Evolutionary conservation across 768 basidiomycete species (phyloP), one percentile per base, ranked within the genome.

Genomic region (Lactarius tabidus): DNA sequence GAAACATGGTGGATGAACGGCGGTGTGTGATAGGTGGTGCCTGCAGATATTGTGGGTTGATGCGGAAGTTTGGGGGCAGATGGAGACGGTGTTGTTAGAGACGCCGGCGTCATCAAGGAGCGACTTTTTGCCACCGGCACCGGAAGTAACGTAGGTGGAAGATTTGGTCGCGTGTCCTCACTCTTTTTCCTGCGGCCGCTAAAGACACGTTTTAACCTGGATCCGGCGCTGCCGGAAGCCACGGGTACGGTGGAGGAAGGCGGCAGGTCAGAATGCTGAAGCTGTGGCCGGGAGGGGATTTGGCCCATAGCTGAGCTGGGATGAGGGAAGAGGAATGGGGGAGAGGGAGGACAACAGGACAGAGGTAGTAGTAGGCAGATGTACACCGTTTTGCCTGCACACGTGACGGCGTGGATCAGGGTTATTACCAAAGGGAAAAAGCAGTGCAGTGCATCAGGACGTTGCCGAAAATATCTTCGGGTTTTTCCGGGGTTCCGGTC

Each of bases 151-250:
- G 14, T 23, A 6, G 38, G 43, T 23, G 26, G 10, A 15, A 15
- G 12, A 33, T 74, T 28, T 20, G 73, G 72, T 4, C 75, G 59
- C 59, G 74, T 71, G 70, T 84, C 82, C 70, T 83, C 83, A 10
- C 84, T 80, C 72, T 83, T 84, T 77, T 85, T 87, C 65, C 84
- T 77, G 54, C 85, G 80, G 23, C 73, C 78, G 51, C 77, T 84
- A 70, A 86, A 84, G 4, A 81, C 85, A 62, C 85, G 85, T 71
- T 83, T 86, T 56, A 89, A 74, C 70, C 79, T 84, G 65, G 75
- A 74, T 29, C 84, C 82, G 35, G 80, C 75, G 73, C 66, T 23
- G 62, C 66, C 57, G 66, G 72, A 39, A 18, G 69, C 61, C 31
- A 67, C 59, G 43, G 69, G 65, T 41, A 17, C 52, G 57, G 67